phyloP scores from a whole-genome alignment of 129 eudicot species.

The sunflower (Helianthus annuus) region HanXRQr2.0-SUNRISE NC_035439.2:110011677-110012176 shows the following conservation, averaged over 20 bases:
- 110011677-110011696: constrained; percentile 23
- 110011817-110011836: not conserved
- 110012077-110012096: constrained; percentile 26
- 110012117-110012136: constrained; percentile 22
- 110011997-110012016: constrained; percentile 34
- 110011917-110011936: constrained; percentile 16
- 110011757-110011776: not conserved
- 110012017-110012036: constrained; percentile 19
- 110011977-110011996: constrained; percentile 26
- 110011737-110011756: constrained; percentile 27
- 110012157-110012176: constrained; percentile 37
- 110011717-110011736: constrained; percentile 16
- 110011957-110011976: constrained; percentile 32
- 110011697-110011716: not conserved
- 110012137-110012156: constrained; percentile 31
- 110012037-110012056: constrained; percentile 28
- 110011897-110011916: constrained; percentile 24
- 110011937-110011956: constrained; percentile 26
- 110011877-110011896: constrained; percentile 13
- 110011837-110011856: constrained; percentile 1
- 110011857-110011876: constrained; percentile 3
- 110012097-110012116: constrained; percentile 30
- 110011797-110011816: not conserved
- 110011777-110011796: not conserved
- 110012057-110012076: constrained; percentile 16